Evolutionary conservation across 805 yeast species (phyloP).

Genomic region (Peterozyma xylosa): DNA sequence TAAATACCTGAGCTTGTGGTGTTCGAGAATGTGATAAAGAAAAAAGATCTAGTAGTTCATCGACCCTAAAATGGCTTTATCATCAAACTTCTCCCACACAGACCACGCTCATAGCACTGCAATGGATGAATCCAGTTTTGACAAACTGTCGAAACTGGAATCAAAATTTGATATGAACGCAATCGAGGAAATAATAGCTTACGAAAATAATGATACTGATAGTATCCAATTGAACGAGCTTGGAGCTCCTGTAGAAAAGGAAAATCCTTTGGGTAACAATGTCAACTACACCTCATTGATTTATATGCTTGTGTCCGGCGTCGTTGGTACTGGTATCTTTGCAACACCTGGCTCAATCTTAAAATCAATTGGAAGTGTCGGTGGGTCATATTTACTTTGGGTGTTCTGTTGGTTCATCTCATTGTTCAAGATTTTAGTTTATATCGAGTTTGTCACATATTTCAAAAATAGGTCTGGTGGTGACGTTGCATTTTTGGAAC

Average conservation of each 20-base stretch:
- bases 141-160: no score
- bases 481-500: conserved; percentile 30
- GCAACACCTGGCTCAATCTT: conserved; percentile 59
- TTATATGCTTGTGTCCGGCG: conserved; percentile 58
- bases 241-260: conserved; percentile 34
- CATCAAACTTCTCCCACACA: no score
- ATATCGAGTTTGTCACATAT: conserved; percentile 34
- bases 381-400: conserved; percentile 38
- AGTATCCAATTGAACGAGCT: not conserved
- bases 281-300: conserved; percentile 52
- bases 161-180: no score
- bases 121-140: no score
- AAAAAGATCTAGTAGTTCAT: no score
- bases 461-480: conserved; percentile 31
- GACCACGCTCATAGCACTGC: no score
- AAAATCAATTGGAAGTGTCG: conserved; percentile 33
- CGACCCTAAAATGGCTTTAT: no score
- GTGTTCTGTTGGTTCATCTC: conserved; percentile 31
- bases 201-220: no score
- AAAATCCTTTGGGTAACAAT: conserved; percentile 30
- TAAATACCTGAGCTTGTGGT: no score
- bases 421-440: conserved; percentile 26
- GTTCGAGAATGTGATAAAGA: no score
- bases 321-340: conserved; percentile 73
- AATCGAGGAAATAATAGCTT: no score